Base-by-base conservation (phyloP, 805 yeast species). In the Starmerella geochares region DNA sequence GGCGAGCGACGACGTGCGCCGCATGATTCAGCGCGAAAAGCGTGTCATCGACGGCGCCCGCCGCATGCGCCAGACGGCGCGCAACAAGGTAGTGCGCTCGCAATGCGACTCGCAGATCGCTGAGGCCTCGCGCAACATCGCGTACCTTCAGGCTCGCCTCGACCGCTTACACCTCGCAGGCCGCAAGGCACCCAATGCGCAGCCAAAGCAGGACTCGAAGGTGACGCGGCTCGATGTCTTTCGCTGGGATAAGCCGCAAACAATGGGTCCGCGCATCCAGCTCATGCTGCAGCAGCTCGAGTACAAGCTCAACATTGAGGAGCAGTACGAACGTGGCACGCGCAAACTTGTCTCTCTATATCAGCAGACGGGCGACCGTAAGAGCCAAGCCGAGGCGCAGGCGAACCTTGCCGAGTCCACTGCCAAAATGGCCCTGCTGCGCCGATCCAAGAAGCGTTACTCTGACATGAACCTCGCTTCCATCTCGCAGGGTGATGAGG, bases 261-360 rank as follows among this genome's bases (percentile, higher is more conserved):
- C 94, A 0, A 70, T 92, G 58, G 96, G 96, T 10, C 96, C 92
- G 60, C 78, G 92, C 55, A 92, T 92, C 61, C 96, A 86, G 67
- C 81, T 85, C 60, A 88, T 92, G 97, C 75, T 90, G 49, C 96
- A 88, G 67, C 94, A 87, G 66, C 73, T 92, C 52, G 95, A 88
- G 63, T 87, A 90, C 66, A 92, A 92, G 67, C 73, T 90, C 41
- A 92, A 90, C 62, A 94, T 90, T 33, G 99, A 92, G 65, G 80
- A 85, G 59, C 95, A 92, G 67, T 92, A 90, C 67, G 80, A 81
- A 60, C 90, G 81, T 56, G 97, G 96, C 5, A 87, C 87, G 58
- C 94, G 86, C 55, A 92, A 90, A 65, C 77, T 92, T 62, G 80
- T 83, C 24, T 84, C 80, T 58, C 76, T 92, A 48, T 92, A 92